Evolutionary conservation across 2,329 filamentous ascomycete species (phyloP), one percentile per base, ranked within the genome.

Genomic region (Colletotrichum melonis): DNA sequence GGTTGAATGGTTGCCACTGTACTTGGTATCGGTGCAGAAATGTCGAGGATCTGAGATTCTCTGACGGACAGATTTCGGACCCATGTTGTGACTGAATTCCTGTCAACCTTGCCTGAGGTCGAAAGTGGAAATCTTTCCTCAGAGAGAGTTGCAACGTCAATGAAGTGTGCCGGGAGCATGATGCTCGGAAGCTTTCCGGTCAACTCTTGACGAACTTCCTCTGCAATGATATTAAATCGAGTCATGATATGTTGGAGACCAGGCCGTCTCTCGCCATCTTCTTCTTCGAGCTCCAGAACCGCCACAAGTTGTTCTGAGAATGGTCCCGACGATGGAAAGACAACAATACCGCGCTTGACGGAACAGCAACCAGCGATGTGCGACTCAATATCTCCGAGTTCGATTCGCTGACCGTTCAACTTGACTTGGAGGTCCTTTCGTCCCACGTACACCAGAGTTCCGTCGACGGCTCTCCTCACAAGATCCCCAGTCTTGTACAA

Each of bases 401-500:
- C 77, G 3, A 78, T 72, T 11, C 77, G 58, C 38, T 78, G 77
- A 3, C 76, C 77, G 7, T 74, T 73, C 6, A 78, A 65, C 60
- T 78, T 78, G 28, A 78, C 76, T 67, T 78, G 77, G 0, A 67
- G 66, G 2, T 78, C 77, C 19, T 77, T 78, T 0, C 77, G 76
- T 0, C 75, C 76, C 5, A 75, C 5, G 6, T 75, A 75, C 1
- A 69, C 63, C 5, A 78, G 14, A 12, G 9, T 75, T 1, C 76
- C 76, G 30, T 77, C 72, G 0, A 28, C 2, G 1, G 4, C 14
- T n/a, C 11, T 68, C 30, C 22, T 59, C 1, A 79, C 85, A 14
- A 87, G 79, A 74, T 87, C 85, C 38, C 85, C 85, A 0, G 85
- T 86, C 59, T 81, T 82, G 76, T 86, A 87, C 22, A 87, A 74